A percentile compares a stretch with the other conserved stretches of the same genome.
These are phyloP conservation scores for Hyaloperonospora arabidopsidis DNA, from an alignment of 352 stramenopile species.

Conservation along the genomic window DNA sequence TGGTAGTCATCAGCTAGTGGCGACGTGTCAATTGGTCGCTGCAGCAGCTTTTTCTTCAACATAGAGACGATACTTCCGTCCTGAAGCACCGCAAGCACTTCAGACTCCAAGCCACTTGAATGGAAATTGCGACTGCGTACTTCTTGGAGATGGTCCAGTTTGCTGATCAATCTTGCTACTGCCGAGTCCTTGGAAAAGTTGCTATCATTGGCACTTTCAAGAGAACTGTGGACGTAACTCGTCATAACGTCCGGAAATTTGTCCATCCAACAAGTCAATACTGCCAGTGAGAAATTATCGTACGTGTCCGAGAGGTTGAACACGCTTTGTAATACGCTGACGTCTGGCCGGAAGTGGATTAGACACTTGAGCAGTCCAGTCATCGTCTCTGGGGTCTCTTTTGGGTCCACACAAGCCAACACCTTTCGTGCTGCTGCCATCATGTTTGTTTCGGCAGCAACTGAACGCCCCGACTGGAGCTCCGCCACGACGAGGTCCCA, in stretches of 20 bases:
- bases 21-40: constrained; percentile 9
- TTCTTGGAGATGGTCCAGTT: constrained; percentile 55
- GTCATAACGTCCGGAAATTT: constrained; percentile 56
- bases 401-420: constrained; percentile 60
- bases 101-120: constrained; percentile 1
- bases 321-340: constrained; percentile 59
- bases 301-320: constrained; percentile 63
- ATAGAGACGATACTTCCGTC: constrained; percentile 33
- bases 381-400: constrained; percentile 63
- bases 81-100: constrained; percentile 32
- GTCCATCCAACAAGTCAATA: constrained; percentile 64
- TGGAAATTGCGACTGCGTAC: constrained; percentile 18
- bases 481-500: constrained; percentile 75
- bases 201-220: constrained; percentile 23
- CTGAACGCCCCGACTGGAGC: constrained; percentile 33
- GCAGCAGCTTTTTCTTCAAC: constrained; percentile 39
- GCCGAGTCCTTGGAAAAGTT: constrained; percentile 36
- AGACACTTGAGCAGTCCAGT: constrained; percentile 71
- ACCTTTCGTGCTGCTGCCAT: constrained; percentile 73
- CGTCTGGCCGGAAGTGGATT: constrained; percentile 58
- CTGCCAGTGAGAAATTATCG: constrained; percentile 56
- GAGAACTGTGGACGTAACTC: constrained; percentile 40
- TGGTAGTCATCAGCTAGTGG: constrained; percentile 18
- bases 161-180: constrained; percentile 42
- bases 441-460: constrained; percentile 42